A percentile compares a stretch with the other conserved stretches of the same genome.
Evolutionary conservation across 2,329 filamentous ascomycete species (phyloP).

Genomic region (Penicillium sp.): DNA sequence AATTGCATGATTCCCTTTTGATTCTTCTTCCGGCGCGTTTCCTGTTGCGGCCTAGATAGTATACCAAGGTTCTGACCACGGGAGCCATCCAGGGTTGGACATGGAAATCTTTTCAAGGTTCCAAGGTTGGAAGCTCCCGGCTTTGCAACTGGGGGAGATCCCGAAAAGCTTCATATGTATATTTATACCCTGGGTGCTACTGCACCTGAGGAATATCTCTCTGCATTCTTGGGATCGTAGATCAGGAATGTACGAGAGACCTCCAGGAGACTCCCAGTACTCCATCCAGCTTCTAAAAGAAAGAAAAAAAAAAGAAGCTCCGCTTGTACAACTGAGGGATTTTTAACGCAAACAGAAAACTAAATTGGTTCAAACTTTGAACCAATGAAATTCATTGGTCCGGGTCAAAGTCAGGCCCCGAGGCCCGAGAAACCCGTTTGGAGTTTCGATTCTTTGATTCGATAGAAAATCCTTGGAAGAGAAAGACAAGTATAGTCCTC

Average conservation of each 20-base stretch:
- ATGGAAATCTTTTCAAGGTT: not conserved
- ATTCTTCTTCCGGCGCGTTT: slow-evolving; percentile 2
- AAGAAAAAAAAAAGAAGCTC: not conserved
- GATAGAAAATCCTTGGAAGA: not conserved
- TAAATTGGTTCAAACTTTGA: not conserved
- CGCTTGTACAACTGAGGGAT: slow-evolving; percentile 10
- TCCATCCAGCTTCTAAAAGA: not conserved
- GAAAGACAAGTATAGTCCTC: not conserved
- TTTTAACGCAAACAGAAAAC: slow-evolving; percentile 8
- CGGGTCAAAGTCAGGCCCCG: slow-evolving; percentile 22
- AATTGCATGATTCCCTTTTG: not conserved
- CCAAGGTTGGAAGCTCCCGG: not conserved
- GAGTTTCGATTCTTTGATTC: not conserved
- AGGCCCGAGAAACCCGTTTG: slow-evolving; percentile 10
- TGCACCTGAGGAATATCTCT: not conserved
- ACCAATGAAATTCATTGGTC: not conserved
- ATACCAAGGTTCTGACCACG: not conserved
- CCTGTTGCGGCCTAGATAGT: not conserved
- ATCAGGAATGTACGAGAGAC: not conserved
- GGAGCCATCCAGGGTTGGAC: not conserved
- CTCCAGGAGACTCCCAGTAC: not conserved
- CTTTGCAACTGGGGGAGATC: not conserved
- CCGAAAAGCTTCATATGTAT: not conserved
- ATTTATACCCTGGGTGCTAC: not conserved
- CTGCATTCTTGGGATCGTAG: not conserved